Evolutionary conservation across 2,329 filamentous ascomycete species (phyloP).

Genomic region (Fusarium sp.): DNA sequence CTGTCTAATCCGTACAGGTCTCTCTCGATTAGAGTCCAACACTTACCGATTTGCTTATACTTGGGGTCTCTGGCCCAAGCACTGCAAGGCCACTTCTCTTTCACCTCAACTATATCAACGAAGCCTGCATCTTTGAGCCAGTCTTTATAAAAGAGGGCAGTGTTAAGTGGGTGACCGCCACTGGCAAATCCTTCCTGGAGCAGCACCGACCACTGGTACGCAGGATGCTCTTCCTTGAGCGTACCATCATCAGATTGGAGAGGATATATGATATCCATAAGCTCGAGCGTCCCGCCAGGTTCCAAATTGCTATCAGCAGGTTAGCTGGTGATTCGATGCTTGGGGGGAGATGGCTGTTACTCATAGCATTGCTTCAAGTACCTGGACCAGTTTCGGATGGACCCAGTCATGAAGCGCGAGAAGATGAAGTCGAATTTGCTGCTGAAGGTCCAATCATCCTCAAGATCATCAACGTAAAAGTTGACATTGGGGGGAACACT

Average conservation of each 20-base stretch:
- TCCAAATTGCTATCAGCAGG: background rate
- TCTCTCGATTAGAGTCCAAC: background rate
- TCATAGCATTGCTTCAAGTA: background rate
- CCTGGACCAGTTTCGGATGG: background rate
- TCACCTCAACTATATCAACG: background rate
- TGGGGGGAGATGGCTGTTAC: background rate
- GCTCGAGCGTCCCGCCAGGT: background rate
- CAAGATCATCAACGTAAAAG: conserved; percentile 19
- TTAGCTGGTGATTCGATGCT: background rate
- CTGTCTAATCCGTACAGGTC: background rate
- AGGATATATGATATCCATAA: background rate
- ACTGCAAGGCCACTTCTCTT: background rate
- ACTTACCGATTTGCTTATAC: conserved; percentile 1
- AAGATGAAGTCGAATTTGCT: background rate
- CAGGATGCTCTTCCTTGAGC: background rate
- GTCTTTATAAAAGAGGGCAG: background rate
- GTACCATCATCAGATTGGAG: background rate
- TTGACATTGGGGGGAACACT: conserved; percentile 26
- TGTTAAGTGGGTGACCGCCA: background rate
- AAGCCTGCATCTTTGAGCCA: background rate
- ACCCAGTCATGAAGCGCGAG: background rate
- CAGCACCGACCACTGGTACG: background rate
- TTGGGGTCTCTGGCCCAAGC: background rate
- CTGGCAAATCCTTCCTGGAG: background rate
- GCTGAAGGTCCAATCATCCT: background rate